A percentile compares a stretch with the other conserved stretches of the same genome.
Conservation (phyloP, 139 green algal genomes). For the Volvox reticuliferus region DNA sequence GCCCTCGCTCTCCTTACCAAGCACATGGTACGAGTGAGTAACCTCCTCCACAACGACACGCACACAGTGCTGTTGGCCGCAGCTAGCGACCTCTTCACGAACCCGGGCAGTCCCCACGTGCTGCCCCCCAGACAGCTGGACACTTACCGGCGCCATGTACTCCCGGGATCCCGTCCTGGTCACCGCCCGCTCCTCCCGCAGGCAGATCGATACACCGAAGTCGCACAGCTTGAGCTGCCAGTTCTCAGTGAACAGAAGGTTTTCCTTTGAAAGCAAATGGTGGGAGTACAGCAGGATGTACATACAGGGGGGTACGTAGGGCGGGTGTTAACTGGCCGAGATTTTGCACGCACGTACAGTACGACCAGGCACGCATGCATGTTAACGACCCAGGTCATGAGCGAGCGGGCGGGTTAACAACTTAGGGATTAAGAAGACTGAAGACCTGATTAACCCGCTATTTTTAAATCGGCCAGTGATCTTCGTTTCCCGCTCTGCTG, state of each 20-base stretch:
- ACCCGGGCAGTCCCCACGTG: not conserved
- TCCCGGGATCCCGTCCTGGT: conserved; percentile 64
- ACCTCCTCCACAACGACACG: not conserved
- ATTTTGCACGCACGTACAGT: too few species aligned
- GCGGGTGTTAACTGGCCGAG: too few species aligned
- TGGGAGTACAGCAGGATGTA: too few species aligned
- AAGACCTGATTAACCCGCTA: too few species aligned
- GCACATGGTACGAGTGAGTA: not conserved
- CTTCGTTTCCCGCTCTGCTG: too few species aligned
- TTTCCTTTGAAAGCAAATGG: not conserved
- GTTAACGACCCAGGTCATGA: too few species aligned
- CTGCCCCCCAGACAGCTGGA: too few species aligned
- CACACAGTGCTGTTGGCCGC: not conserved
- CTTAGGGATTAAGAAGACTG: too few species aligned
- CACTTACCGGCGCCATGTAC: conserved; percentile 59
- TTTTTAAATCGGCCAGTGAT: too few species aligned
- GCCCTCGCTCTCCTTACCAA: not conserved
- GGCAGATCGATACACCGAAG: conserved; percentile 69
- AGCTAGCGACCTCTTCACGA: not conserved
- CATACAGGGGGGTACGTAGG: too few species aligned
- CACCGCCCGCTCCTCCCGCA: conserved; percentile 62
- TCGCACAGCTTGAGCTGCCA: conserved; percentile 39
- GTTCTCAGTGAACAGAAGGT: conserved; percentile 39
- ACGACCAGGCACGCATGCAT: too few species aligned
- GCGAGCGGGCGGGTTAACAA: too few species aligned